Evolutionary conservation across 2,329 filamentous ascomycete genomes (phyloP), one percentile per base, ranked within the genome.

Genomic region (Colletotrichum tanaceti): DNA sequence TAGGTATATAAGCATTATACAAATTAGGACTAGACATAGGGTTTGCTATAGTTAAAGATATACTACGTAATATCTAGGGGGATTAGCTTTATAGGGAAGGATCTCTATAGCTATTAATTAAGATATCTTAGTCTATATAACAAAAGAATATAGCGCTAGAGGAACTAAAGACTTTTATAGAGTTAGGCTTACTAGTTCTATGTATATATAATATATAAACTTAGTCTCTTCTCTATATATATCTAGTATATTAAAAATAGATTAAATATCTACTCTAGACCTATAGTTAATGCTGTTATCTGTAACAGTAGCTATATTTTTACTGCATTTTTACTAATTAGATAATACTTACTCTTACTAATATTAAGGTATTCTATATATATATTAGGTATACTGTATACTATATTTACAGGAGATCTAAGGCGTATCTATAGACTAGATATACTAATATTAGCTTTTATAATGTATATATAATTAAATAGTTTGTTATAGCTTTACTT

Each of bases 11-110:
- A 63, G 49, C 28, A 63, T 55, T 2, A 5, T 5, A 6, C 28
- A 4, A 63, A 54, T 2, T 39, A 0, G 28, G 38, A 63, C 50
- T 63, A 9, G 5, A 55, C 14, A 54, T 47, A 3, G 39, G 32
- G 18, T 38, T 63, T 14, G 41, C 49, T 63, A 4, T 63, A 13
- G 14, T 63, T 63, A 4, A 54, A 55, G 39, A 63, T 39, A 10
- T 63, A 2, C 59, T 13, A 63, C 5, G 10, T 28, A 2, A 63
- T 10, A 9, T 63, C n/a, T 28, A 63, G 60, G 20, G 49, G 14
- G 10, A 49, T 63, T 4, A 16, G 20, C 43, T 63, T 63, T 10
- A 63, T 55, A 14, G 10, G 5, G 14, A 55, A n/a, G 6, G 4
- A 16, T 54, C 22, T 62, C 5, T 50, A 16, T 41, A 2, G 14